Evolutionary conservation across 352 stramenopile species (phyloP).

Genomic region (Globisporangium irregulare): DNA sequence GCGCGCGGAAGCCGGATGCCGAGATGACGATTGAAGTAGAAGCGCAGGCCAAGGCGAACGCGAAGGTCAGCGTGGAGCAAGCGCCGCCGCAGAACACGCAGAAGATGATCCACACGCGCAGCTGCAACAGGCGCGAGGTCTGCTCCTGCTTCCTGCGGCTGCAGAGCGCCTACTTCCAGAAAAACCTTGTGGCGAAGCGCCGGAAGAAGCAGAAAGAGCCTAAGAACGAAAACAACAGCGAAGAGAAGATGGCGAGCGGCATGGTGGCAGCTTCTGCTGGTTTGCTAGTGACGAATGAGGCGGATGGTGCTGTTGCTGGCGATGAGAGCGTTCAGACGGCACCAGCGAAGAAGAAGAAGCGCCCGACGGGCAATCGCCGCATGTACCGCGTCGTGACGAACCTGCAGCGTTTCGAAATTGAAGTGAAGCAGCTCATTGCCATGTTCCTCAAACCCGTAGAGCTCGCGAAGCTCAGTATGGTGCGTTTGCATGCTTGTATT

Average conservation of each 20-base stretch:
- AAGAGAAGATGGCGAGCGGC: not conserved
- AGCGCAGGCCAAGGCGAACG: constrained; percentile 11
- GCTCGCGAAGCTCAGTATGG: constrained; percentile 58
- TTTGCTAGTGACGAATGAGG: not conserved
- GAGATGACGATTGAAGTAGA: not conserved
- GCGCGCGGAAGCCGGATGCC: not conserved
- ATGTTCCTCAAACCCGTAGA: constrained; percentile 39
- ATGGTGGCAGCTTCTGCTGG: not conserved
- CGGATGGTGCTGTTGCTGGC: not conserved
- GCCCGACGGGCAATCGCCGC: not conserved
- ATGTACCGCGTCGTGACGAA: constrained; percentile 34
- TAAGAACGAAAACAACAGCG: not conserved
- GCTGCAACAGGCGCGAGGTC: constrained; percentile 57
- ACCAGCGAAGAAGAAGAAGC: constrained; percentile 10
- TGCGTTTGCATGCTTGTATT: constrained; percentile 20
- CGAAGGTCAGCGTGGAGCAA: not conserved
- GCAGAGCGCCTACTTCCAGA: constrained; percentile 69
- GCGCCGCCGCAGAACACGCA: constrained; percentile 7
- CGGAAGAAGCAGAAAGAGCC: constrained; percentile 34
- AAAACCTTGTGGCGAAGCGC: constrained; percentile 44
- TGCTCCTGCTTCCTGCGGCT: constrained; percentile 70
- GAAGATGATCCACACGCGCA: constrained; percentile 46
- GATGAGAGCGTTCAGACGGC: not conserved
- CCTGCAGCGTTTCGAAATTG: constrained; percentile 46
- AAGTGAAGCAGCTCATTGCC: constrained; percentile 45